phyloP scores from a whole-genome alignment of 2,329 filamentous ascomycete species.

The Trichoderma harzianum region DNA sequence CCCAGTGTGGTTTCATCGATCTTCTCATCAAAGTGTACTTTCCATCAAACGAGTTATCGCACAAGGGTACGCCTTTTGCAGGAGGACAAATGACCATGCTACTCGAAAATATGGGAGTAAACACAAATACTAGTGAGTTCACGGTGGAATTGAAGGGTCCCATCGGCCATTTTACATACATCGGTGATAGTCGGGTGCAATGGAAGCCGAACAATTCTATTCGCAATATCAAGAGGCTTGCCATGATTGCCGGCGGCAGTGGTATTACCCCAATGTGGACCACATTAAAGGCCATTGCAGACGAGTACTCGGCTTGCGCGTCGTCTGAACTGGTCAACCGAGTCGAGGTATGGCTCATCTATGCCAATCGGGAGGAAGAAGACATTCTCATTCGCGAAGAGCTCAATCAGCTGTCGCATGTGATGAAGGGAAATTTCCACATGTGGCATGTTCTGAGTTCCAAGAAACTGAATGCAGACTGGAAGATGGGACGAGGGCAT shows the following conservation, averaged over 20 bases:
- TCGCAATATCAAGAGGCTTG: background rate
- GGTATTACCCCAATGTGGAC: conserved; percentile 91
- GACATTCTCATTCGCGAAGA: conserved; percentile 71
- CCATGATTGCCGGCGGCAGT: conserved; percentile 1
- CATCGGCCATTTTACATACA: background rate
- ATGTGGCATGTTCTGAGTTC: conserved; percentile 1
- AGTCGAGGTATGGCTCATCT: conserved; percentile 67
- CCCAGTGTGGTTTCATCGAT: background rate
- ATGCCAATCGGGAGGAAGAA: conserved; percentile 72
- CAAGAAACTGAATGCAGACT: background rate
- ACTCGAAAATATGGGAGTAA: background rate
- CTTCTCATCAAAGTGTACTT: conserved; percentile 4
- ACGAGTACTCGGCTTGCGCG: conserved; percentile 19
- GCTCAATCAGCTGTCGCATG: background rate
- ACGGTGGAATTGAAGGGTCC: background rate
- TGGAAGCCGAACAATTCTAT: background rate
- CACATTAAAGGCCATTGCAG: conserved; percentile 57
- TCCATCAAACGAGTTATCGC: background rate
- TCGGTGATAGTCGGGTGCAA: background rate
- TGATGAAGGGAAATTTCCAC: background rate
- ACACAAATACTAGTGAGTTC: background rate
- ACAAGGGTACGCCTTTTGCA: background rate
- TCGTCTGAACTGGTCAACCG: conserved; percentile 42
- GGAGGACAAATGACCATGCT: background rate
- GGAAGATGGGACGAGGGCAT: background rate